phyloP scores from a whole-genome alignment of 306 rosid species.

The Dicorynia guianensis region DNA sequence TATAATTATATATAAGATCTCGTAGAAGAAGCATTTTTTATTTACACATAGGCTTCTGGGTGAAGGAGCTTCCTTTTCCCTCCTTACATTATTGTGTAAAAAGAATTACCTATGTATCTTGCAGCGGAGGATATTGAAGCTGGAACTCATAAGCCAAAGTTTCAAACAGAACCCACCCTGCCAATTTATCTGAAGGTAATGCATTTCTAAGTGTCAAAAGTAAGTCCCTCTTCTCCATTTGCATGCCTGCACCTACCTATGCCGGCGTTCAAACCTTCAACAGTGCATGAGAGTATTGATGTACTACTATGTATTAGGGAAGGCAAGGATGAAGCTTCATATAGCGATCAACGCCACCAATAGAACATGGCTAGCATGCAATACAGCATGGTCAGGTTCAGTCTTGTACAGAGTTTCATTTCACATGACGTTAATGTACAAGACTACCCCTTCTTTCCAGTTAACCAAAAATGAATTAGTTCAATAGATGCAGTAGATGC shows the following conservation, averaged over 20 bases:
- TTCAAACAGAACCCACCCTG: conserved; percentile 84
- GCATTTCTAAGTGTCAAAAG: conserved; percentile 24
- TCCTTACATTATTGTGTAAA: conserved; percentile 28
- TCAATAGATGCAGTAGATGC: neutral
- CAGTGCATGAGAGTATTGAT: conserved; percentile 50
- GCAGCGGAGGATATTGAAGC: conserved; percentile 97
- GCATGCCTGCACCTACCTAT: conserved; percentile 26
- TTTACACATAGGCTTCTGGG: neutral
- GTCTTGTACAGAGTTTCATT: conserved; percentile 84
- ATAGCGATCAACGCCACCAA: conserved; percentile 55
- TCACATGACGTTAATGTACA: conserved; percentile 66
- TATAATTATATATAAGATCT: neutral
- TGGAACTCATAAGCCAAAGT: conserved; percentile 59
- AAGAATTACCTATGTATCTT: conserved; percentile 43
- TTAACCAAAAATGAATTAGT: conserved; percentile 22
- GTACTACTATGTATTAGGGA: conserved; percentile 69
- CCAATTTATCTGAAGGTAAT: conserved; percentile 88
- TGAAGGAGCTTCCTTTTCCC: conserved; percentile 36
- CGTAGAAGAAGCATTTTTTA: too few species aligned
- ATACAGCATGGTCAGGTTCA: conserved; percentile 72
- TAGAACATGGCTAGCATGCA: conserved; percentile 68
- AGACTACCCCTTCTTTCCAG: conserved; percentile 65
- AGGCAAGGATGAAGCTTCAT: conserved; percentile 72
- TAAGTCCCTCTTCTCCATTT: neutral
- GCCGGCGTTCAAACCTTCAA: conserved; percentile 45